Percentiles rank a stretch among this genome's conserved stretches.
These are phyloP conservation scores for Dissophora ornata DNA, from an alignment of 192 early-diverging fungal genomes.

Conservation along the genomic window DNA sequence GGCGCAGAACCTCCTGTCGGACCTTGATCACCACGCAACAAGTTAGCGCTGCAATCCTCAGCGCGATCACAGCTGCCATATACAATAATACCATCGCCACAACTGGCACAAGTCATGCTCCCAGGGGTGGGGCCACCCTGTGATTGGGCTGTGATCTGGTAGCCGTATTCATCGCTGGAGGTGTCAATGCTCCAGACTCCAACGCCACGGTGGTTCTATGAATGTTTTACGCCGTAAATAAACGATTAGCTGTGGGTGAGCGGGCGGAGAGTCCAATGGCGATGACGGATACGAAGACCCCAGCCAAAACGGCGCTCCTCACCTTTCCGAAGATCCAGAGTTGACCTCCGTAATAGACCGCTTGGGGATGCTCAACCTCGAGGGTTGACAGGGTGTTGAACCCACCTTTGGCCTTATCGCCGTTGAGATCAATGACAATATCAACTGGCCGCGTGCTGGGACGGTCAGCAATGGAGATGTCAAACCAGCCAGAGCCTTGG, in stretches of 20 bases:
- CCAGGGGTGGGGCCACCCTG: conserved; percentile 32
- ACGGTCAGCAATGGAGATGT: conserved; percentile 40
- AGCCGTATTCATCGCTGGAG: conserved; percentile 1
- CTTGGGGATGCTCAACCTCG: conserved; percentile 10
- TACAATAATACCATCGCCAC: conserved; percentile 42
- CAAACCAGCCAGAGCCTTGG: conserved; percentile 43
- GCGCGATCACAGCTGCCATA: conserved; percentile 40
- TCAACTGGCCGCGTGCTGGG: conserved; percentile 30
- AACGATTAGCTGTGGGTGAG: no score
- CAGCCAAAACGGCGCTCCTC: no score
- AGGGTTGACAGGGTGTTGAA: conserved; percentile 15
- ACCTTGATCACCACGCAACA: conserved; percentile 18
- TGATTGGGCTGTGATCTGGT: conserved; percentile 14
- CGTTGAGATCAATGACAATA: conserved; percentile 7
- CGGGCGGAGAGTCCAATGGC: no score
- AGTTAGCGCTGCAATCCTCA: conserved; percentile 40
- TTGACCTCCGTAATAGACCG: conserved; percentile 27
- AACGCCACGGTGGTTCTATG: conserved; percentile 30
- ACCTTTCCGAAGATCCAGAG: conserved; percentile 54
- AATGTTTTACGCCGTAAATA: background rate
- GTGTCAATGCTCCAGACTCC: conserved; percentile 44
- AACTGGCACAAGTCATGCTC: conserved; percentile 34
- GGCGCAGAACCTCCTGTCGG: conserved; percentile 13
- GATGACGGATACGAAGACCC: no score
- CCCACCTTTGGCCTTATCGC: conserved; percentile 6